Conservation (phyloP, 768 basidiomycete species). For the Lepiota brunneoincarnata region DNA sequence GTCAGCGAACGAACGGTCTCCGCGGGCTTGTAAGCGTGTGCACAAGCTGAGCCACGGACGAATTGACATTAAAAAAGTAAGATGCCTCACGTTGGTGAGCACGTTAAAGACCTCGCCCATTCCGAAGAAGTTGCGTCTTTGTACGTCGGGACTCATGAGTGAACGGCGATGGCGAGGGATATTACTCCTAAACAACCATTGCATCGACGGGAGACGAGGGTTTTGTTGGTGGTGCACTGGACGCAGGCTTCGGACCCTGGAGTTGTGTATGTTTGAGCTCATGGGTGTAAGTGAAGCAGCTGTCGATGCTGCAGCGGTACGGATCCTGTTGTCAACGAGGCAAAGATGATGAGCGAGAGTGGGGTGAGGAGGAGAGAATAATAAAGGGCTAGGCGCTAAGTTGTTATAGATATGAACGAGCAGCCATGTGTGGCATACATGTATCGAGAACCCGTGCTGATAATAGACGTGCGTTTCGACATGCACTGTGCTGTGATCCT, state of each 20-base stretch:
- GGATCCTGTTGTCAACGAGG: conserved; percentile 10
- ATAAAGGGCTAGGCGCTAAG: conserved; percentile 9
- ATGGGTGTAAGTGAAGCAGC: conserved; percentile 9
- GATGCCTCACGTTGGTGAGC: conserved; percentile 60
- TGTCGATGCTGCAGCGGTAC: not conserved
- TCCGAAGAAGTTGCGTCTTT: conserved; percentile 74
- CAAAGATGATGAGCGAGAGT: not conserved
- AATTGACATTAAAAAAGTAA: not conserved
- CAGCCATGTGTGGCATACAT: conserved; percentile 13
- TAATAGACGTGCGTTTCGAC: conserved; percentile 3
- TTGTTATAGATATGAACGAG: conserved; percentile 15
- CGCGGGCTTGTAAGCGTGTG: conserved; percentile 58
- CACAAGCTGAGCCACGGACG: not conserved
- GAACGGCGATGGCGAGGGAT: conserved; percentile 65
- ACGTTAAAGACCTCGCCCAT: conserved; percentile 78
- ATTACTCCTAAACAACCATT: conserved; percentile 77
- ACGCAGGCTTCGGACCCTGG: conserved; percentile 12
- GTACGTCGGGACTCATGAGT: conserved; percentile 55
- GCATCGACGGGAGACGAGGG: conserved; percentile 39
- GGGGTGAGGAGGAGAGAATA: conserved; percentile 9
- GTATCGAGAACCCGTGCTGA: conserved; percentile 1
- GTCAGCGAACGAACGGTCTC: conserved; percentile 77
- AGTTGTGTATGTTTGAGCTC: conserved; percentile 13
- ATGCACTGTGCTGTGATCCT: conserved; percentile 12
- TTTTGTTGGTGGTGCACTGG: conserved; percentile 20